Evolutionary conservation across 305 asterid genomes (phyloP).

Genomic region (Caryopteris hybrid): DNA sequence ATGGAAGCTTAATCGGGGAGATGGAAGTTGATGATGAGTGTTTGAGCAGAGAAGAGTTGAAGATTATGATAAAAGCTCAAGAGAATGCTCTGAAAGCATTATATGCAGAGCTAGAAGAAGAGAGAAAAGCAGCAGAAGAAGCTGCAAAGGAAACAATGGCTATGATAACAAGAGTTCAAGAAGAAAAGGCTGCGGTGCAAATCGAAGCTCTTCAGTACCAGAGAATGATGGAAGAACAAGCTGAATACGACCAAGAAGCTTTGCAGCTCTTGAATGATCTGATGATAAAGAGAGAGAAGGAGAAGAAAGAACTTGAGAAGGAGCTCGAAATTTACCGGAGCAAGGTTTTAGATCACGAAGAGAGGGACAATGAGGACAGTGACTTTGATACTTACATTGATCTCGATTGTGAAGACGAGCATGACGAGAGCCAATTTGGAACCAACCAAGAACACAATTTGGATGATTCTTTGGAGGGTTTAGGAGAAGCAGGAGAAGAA

Average conservation of each 20-base stretch:
- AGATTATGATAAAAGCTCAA: conserved; percentile 33
- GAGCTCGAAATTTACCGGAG: conserved; percentile 44
- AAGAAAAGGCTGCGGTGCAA: conserved; percentile 67
- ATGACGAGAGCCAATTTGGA: conserved; percentile 15
- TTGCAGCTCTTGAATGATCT: conserved; percentile 65
- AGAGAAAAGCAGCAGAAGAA: conserved; percentile 62
- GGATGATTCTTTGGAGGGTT: conserved; percentile 22
- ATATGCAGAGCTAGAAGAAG: conserved; percentile 67
- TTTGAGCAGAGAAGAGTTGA: conserved; percentile 28
- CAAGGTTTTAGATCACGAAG: conserved; percentile 36
- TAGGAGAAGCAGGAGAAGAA: conserved; percentile 26
- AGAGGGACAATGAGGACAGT: conserved; percentile 32
- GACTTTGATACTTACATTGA: conserved; percentile 30
- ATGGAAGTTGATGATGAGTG: conserved; percentile 33
- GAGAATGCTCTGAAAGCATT: conserved; percentile 41
- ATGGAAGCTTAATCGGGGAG: conserved; percentile 44
- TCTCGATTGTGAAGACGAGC: conserved; percentile 30
- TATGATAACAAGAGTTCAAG: conserved; percentile 70
- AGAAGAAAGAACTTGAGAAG: conserved; percentile 54
- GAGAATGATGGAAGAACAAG: conserved; percentile 89
- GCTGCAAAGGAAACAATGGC: conserved; percentile 71
- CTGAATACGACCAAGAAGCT: conserved; percentile 81
- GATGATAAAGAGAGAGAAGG: conserved; percentile 60
- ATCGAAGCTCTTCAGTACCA: conserved; percentile 82
- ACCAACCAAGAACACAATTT: conserved; percentile 29